These are phyloP conservation scores for Hemisphaericaspora lyxosophila DNA, from an alignment of 1,139 yeast species.

Conservation along the genomic window DNA sequence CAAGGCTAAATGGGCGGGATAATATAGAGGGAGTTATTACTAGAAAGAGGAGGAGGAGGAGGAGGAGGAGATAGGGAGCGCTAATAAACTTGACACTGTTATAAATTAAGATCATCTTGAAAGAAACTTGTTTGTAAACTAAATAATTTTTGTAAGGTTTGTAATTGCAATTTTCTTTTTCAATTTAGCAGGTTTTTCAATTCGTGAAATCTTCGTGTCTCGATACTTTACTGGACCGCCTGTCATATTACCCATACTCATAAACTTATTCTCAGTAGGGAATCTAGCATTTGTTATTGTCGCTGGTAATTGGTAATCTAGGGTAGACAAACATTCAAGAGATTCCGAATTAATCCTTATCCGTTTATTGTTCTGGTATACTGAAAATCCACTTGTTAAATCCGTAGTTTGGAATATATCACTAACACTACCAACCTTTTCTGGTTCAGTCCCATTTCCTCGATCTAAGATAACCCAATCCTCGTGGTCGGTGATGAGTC, in stretches of 20 bases:
- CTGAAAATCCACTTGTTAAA: conserved; percentile 10
- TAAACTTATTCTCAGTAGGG: conserved; percentile 7
- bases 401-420: conserved; percentile 8
- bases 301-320: background rate
- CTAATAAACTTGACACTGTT: background rate
- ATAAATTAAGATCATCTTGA: background rate
- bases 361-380: conserved; percentile 6
- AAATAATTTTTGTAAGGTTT: background rate
- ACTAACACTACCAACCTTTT: conserved; percentile 1
- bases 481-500: conserved; percentile 5
- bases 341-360: conserved; percentile 8
- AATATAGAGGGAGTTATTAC: no score
- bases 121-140: no score
- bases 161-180: background rate
- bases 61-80: background rate
- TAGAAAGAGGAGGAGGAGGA: no score
- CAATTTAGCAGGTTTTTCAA: background rate
- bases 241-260: background rate
- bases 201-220: background rate
- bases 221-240: background rate
- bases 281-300: conserved; percentile 3
- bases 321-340: conserved; percentile 4
- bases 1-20: no score
- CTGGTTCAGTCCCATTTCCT: conserved; percentile 6
- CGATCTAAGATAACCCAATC: conserved; percentile 8